Evolutionary conservation across 1,284 basidiomycete species (phyloP), one percentile per base, ranked within the genome.

Genomic region (Lignosus rhinocerotis): DNA sequence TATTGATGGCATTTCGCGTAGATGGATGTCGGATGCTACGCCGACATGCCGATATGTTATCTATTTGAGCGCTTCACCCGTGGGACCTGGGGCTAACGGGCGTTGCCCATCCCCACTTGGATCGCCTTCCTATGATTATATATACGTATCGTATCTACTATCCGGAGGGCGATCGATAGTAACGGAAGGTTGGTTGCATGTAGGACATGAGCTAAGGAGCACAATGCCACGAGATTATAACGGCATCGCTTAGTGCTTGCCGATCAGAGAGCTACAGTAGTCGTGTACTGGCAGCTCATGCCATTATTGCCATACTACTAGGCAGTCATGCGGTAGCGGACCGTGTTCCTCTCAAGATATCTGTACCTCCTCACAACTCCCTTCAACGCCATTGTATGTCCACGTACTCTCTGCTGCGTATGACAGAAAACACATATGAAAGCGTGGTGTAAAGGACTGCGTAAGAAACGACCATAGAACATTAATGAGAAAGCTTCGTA

Each of bases 231-330:
- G 39, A 42, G 47, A 53, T 51, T 6, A 42, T 14, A 46, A 33
- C 43, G 42, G 14, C 32, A 55, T 55, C 53, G 50, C 46, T 16
- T 44, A 51, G 41, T 53, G n/a, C n/a, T n/a, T n/a, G n/a, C n/a
- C n/a, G 46, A 63, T 63, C 51, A 56, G 53, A 32, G 30, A 34
- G 33, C 12, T 42, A 16, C 7, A 21, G 8, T 42, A 21, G 47
- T 43, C 49, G 34, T 46, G 55, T 56, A 38, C 43, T 45, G n/a
- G 44, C 30, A 8, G n/a, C n/a, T 43, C 16, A 21, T 43, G 30
- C n/a, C n/a, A n/a, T n/a, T n/a, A n/a, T n/a, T n/a, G n/a, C n/a
- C n/a, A n/a, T n/a, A n/a, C n/a, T n/a, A n/a, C n/a, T n/a, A 6
- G 2, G 32, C 1, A 51, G 25, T 42, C 38, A 10, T 39, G 49